Conservation (phyloP, 129 eudicot species). For the Mikania micrantha region DNA sequence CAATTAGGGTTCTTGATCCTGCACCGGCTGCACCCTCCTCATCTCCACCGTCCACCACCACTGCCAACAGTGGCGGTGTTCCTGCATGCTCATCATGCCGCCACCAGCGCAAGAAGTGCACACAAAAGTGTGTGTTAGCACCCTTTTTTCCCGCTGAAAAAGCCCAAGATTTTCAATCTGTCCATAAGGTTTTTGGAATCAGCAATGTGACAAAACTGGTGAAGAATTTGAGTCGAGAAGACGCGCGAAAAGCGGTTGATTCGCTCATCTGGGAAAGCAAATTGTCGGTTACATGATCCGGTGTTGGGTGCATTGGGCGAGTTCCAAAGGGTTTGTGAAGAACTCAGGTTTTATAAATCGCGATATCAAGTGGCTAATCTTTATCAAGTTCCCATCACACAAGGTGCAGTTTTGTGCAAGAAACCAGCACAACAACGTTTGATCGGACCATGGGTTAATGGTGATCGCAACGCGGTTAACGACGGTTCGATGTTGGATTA, state of each 20-base stretch:
- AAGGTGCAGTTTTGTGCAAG: constrained; percentile 23
- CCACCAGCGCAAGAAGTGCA: constrained; percentile 89
- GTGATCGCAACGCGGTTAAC: not conserved
- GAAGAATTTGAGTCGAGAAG: constrained; percentile 36
- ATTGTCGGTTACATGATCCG: constrained; percentile 62
- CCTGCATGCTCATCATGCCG: constrained; percentile 91
- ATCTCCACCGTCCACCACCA: constrained; percentile 24
- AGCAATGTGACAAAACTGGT: constrained; percentile 72
- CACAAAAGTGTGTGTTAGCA: constrained; percentile 60
- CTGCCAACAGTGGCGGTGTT: constrained; percentile 8
- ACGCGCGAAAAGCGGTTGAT: constrained; percentile 53
- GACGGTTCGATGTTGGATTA: constrained; percentile 17
- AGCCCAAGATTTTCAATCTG: constrained; percentile 67
- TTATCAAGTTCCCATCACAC: constrained; percentile 21
- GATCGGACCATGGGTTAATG: constrained; percentile 34
- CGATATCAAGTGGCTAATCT: constrained; percentile 29
- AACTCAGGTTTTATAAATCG: constrained; percentile 44
- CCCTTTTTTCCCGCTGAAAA: constrained; percentile 71
- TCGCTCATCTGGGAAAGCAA: constrained; percentile 85
- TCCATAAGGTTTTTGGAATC: constrained; percentile 79
- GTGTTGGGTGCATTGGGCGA: constrained; percentile 71
- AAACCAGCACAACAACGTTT: constrained; percentile 24
- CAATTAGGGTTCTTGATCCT: constrained; percentile 31
- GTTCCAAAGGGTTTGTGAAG: constrained; percentile 53
- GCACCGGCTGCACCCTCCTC: constrained; percentile 19